Conservation (phyloP, 2,329 filamentous ascomycete genomes). For the Hypoxylon rubiginosum region DNA sequence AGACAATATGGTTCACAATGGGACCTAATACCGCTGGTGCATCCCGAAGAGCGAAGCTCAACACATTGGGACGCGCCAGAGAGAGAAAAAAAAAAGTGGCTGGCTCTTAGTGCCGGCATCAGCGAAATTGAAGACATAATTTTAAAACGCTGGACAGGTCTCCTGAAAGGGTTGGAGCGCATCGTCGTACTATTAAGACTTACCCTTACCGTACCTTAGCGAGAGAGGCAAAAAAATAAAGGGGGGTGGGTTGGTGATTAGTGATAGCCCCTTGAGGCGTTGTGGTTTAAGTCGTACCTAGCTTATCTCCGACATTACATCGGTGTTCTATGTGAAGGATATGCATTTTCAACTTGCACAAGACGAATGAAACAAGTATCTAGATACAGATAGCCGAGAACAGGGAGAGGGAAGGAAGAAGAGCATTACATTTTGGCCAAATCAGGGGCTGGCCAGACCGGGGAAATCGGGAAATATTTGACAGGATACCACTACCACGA, state of each 20-base stretch:
- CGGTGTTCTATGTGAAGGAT: neutral
- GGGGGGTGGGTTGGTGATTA: neutral
- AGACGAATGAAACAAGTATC: neutral
- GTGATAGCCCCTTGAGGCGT: neutral
- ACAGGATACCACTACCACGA: slow-evolving; percentile 24
- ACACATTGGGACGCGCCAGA: slow-evolving; percentile 6
- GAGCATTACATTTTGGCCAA: neutral
- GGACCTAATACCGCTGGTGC: slow-evolving; percentile 15
- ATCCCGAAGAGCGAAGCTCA: slow-evolving; percentile 24
- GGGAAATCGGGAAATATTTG: slow-evolving; percentile 28
- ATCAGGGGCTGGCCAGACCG: slow-evolving; percentile 8
- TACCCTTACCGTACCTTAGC: neutral
- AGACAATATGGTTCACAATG: neutral
- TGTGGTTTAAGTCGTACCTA: neutral
- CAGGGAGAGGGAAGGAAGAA: neutral
- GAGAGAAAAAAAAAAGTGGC: slow-evolving; percentile 9
- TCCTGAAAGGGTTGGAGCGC: neutral
- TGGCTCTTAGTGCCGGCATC: slow-evolving; percentile 22
- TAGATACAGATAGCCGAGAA: neutral
- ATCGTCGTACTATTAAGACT: neutral
- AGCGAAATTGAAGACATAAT: slow-evolving; percentile 8
- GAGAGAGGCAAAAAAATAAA: neutral
- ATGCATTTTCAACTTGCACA: neutral
- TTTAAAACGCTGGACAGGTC: slow-evolving; percentile 1
- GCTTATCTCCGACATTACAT: no score